Base-by-base conservation (phyloP, 2,329 filamentous ascomycete species). In the Bipolaris oryzae region DNA sequence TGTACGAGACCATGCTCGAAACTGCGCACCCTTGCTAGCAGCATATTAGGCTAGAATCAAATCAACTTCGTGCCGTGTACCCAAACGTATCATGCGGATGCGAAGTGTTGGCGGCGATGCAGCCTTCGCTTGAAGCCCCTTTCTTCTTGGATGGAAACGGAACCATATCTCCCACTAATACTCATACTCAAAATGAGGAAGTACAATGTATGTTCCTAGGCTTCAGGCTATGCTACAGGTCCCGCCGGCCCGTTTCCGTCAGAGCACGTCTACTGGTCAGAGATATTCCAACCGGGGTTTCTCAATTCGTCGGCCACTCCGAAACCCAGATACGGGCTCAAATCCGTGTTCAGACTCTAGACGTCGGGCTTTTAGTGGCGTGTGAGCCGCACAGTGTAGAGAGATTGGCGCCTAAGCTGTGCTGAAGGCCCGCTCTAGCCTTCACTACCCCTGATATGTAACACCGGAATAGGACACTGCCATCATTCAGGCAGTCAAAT, bases 401-500 rank as follows among this genome's bases (percentile, higher is more conserved):
- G n/a, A 59, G 55, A 50, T 57, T 56, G 20, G 55, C 33, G 50
- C 51, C 49, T 21, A 55, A 59, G 50, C 48, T 61, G 44, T 48
- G 47, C 33, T 50, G 18, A 53, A 46, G 35, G 41, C 28, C 35
- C 33, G 37, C 53, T 60, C 50, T 33, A 45, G 50, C 41, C 41
- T 45, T 45, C 15, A 35, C 31, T 52, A 31, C 50, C 50, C 33
- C 49, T 45, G 33, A 53, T 41, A 13, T 53, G 41, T 62, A 34
- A 62, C 48, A 42, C 53, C 23, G 15, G 47, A 52, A 62, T 55
- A 39, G 34, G 37, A 56, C 49, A 50, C 49, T 56, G 37, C 49
- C 46, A 35, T 60, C 23, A 64, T 64, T 21, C 48, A 62, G 58
- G 54, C 39, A 44, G 46, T 61, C 39, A 60, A 55, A 25, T 38